Conservation (phyloP, 2,329 filamentous ascomycete genomes). For the Fusarium begoniae region DNA sequence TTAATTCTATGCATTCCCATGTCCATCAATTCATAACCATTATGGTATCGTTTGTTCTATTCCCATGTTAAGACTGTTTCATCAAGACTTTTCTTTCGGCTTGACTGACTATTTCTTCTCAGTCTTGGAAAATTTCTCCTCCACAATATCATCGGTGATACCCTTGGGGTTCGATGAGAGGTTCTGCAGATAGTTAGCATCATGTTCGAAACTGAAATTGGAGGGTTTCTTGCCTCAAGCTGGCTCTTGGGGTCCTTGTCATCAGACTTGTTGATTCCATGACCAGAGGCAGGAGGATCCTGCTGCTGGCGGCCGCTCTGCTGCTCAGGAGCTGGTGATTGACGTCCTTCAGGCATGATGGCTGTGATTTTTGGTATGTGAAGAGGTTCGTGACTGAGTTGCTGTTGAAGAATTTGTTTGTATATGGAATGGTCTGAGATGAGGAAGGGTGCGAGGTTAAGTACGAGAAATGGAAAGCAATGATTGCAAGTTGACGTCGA, state of each 20-base stretch:
- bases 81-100: neutral
- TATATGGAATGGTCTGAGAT: neutral
- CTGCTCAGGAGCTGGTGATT: slow-evolving; percentile 79
- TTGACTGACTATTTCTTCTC: slow-evolving; percentile 25
- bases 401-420: neutral
- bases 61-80: neutral
- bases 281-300: slow-evolving; percentile 65
- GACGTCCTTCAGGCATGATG: slow-evolving; percentile 77
- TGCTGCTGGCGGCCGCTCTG: slow-evolving; percentile 73
- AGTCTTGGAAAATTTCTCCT: slow-evolving; percentile 68
- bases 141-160: slow-evolving; percentile 66
- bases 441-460: slow-evolving; percentile 4
- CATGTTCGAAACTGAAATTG: neutral
- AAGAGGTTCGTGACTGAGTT: neutral
- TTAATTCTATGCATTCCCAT: slow-evolving; percentile 15
- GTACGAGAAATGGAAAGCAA: slow-evolving; percentile 4
- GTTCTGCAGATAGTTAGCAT: slow-evolving; percentile 47
- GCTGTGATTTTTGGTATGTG: slow-evolving; percentile 36
- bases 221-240: slow-evolving; percentile 54
- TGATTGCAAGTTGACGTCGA: slow-evolving; percentile 41
- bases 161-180: slow-evolving; percentile 74
- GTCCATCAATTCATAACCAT: slow-evolving; percentile 10
- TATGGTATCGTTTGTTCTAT: slow-evolving; percentile 4
- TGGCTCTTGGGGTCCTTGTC: slow-evolving; percentile 60
- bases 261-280: slow-evolving; percentile 62